Percentiles rank a stretch among this genome's conserved stretches.
Evolutionary conservation across 2,329 filamentous ascomycete genomes (phyloP).

Genomic region (Paramyrothecium sp.): DNA sequence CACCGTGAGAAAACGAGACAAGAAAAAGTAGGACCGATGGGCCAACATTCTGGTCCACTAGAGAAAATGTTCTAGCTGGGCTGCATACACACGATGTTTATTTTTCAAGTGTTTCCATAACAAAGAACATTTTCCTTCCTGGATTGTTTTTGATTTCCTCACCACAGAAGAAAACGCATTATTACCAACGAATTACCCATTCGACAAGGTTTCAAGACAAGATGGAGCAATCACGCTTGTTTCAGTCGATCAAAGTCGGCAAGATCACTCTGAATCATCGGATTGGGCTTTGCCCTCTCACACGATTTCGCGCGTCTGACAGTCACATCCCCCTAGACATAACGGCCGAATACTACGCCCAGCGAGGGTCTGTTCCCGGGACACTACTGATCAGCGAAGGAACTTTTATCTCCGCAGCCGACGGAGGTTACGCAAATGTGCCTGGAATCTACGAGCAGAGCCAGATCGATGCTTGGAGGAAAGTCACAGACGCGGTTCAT

Average conservation of each 20-base stretch:
- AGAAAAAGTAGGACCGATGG: too few relatives aligned
- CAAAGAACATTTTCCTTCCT: too few relatives aligned
- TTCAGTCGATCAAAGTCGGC: conserved; percentile 41
- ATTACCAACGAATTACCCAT: too few relatives aligned
- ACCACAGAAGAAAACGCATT: too few relatives aligned
- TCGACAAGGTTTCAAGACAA: too few relatives aligned
- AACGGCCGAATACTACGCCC: conserved; percentile 46
- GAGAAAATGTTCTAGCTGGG: too few relatives aligned
- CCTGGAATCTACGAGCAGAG: conserved; percentile 58
- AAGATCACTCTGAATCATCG: conserved; percentile 38
- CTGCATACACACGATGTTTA: too few relatives aligned
- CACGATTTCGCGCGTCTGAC: conserved; percentile 46
- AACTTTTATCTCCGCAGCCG: conserved; percentile 37
- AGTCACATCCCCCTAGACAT: conserved; percentile 20
- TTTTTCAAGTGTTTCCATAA: too few relatives aligned
- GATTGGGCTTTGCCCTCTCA: conserved; percentile 56
- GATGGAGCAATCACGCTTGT: conserved; percentile 29
- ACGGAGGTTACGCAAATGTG: conserved; percentile 36
- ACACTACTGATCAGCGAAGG: conserved; percentile 44
- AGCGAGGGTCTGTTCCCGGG: conserved; percentile 39
- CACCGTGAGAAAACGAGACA: too few relatives aligned
- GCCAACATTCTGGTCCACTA: too few relatives aligned
- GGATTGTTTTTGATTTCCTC: too few relatives aligned
- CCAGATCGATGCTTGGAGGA: conserved; percentile 60
- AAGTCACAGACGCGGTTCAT: conserved; percentile 63